Evolutionary conservation across 2,329 filamentous ascomycete species (phyloP).

Genomic region (Diaporthe helianthi): DNA sequence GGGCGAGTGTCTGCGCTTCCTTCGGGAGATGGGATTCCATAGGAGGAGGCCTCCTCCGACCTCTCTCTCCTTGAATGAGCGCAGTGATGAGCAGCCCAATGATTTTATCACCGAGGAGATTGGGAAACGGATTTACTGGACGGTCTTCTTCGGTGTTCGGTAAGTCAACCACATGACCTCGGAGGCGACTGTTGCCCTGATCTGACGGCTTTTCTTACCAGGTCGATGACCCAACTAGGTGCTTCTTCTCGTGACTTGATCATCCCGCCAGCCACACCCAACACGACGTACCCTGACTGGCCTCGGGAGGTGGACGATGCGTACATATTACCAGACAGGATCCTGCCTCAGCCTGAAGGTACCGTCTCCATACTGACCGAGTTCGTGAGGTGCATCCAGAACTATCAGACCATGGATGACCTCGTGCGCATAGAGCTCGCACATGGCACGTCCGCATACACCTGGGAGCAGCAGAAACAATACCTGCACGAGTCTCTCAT

Average conservation of each 20-base stretch:
- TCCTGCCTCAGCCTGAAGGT: conserved; percentile 73
- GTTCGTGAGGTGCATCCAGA: conserved; percentile 80
- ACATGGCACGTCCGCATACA: conserved; percentile 78
- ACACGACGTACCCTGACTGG: conserved; percentile 78
- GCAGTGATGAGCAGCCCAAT: conserved; percentile 55
- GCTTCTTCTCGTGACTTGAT: conserved; percentile 74
- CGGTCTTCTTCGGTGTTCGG: conserved; percentile 76
- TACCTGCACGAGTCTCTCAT: conserved; percentile 75
- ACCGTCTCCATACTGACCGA: conserved; percentile 75
- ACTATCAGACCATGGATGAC: conserved; percentile 82
- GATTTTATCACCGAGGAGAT: conserved; percentile 77
- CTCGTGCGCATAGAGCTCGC: conserved; percentile 82
- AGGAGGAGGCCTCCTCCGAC: conserved; percentile 54
- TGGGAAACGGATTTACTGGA: conserved; percentile 84
- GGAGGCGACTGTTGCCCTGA: neutral
- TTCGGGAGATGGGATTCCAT: conserved; percentile 71
- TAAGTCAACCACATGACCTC: conserved; percentile 45
- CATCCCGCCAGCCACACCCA: conserved; percentile 77
- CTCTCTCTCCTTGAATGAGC: conserved; percentile 48
- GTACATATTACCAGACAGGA: conserved; percentile 74
- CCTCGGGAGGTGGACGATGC: conserved; percentile 86
- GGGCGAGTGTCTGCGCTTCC: conserved; percentile 73
- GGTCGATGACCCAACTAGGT: conserved; percentile 80
- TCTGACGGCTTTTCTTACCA: conserved; percentile 46
- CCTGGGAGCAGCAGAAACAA: conserved; percentile 78